Conservation (phyloP, 1,139 yeast genomes). For the Saccharomyces hybrid region DNA sequence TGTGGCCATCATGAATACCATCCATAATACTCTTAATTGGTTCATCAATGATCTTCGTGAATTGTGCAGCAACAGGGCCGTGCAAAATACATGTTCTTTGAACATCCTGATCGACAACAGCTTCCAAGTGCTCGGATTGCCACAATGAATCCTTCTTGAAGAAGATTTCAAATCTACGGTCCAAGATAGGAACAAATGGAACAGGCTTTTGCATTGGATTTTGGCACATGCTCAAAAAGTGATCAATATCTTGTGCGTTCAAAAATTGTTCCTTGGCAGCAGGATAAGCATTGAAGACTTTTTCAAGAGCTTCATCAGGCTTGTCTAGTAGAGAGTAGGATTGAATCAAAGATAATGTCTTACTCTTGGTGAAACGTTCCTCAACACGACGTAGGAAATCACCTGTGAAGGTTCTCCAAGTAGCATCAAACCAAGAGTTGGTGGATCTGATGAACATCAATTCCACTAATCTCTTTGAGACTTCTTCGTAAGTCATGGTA, state of each 20-base stretch:
- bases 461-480: slow-evolving; percentile 80
- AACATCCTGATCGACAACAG: slow-evolving; percentile 93
- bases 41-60: slow-evolving; percentile 77
- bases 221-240: slow-evolving; percentile 75
- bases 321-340: slow-evolving; percentile 57
- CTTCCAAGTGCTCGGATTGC: slow-evolving; percentile 97
- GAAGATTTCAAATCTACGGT: slow-evolving; percentile 89
- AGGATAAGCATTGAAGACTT: slow-evolving; percentile 62
- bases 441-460: slow-evolving; percentile 79
- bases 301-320: slow-evolving; percentile 55
- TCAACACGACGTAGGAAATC: slow-evolving; percentile 87
- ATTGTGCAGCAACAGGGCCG: slow-evolving; percentile 98
- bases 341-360: slow-evolving; percentile 64
- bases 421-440: slow-evolving; percentile 77
- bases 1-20: slow-evolving; percentile 84
- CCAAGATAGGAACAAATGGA: slow-evolving; percentile 93
- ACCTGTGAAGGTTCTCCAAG: slow-evolving; percentile 83
- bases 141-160: slow-evolving; percentile 98
- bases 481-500: slow-evolving; percentile 94
- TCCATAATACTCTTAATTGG: slow-evolving; percentile 90
- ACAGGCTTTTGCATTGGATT: slow-evolving; percentile 92
- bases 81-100: slow-evolving; percentile 97
- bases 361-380: slow-evolving; percentile 74
- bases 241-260: slow-evolving; percentile 93
- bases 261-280: slow-evolving; percentile 72